Evolutionary conservation across 805 yeast genomes (phyloP).

Genomic region (Kluyveromyces aestuarii): DNA sequence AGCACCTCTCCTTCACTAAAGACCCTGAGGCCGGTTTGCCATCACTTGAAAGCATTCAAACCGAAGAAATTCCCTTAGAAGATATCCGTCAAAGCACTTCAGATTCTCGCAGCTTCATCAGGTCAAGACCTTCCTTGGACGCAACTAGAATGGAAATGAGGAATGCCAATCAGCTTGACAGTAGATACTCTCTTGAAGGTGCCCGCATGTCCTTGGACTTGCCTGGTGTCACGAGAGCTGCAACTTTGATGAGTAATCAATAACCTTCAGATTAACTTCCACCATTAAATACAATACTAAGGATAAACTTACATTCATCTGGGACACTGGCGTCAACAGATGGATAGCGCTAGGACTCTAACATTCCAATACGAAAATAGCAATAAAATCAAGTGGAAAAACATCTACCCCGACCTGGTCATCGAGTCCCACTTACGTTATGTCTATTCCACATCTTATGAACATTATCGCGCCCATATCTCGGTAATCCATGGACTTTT

Average conservation of each 20-base stretch:
- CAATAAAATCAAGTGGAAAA: background rate
- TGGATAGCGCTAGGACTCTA: too few relatives aligned
- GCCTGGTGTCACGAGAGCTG: conserved; percentile 35
- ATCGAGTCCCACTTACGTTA: background rate
- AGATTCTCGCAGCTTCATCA: conserved; percentile 8
- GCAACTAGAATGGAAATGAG: conserved; percentile 31
- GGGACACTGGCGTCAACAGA: too few relatives aligned
- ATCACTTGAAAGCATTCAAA: conserved; percentile 25
- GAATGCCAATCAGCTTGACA: conserved; percentile 29
- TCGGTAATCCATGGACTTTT: too few relatives aligned
- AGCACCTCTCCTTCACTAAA: conserved; percentile 11
- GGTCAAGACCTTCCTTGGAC: conserved; percentile 29
- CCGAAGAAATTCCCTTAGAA: conserved; percentile 34
- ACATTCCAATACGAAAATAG: background rate
- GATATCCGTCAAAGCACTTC: conserved; percentile 9
- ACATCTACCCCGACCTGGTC: background rate
- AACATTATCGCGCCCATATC: too few relatives aligned
- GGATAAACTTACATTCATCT: too few relatives aligned
- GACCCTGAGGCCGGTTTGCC: conserved; percentile 21
- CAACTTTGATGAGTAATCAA: conserved; percentile 21
- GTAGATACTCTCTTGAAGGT: conserved; percentile 31
- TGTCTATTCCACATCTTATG: background rate
- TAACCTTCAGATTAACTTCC: conserved; percentile 1
- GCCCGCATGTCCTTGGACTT: conserved; percentile 34
- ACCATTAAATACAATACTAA: too few relatives aligned